Conservation (phyloP, 371 early-diverging fungal species). For the Entomophthora muscae region DNA sequence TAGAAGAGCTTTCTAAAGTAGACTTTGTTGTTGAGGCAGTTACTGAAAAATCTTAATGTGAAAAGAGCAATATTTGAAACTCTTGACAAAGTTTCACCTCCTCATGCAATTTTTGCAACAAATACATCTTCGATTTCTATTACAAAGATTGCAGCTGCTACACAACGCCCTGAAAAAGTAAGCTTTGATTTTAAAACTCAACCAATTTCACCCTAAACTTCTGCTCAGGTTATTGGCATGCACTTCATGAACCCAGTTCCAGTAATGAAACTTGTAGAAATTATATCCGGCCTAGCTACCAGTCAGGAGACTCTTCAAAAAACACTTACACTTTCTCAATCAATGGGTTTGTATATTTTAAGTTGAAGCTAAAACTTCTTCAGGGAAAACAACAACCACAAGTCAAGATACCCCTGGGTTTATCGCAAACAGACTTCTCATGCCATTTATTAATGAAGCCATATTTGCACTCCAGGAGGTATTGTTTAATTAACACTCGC, state of each 20-base stretch:
- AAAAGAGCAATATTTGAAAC: slow-evolving; percentile 70
- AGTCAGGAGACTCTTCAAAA: slow-evolving; percentile 37
- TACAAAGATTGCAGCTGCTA: slow-evolving; percentile 87
- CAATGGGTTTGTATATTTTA: slow-evolving; percentile 33
- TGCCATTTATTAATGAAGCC: slow-evolving; percentile 98
- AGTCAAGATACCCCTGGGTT: slow-evolving; percentile 90
- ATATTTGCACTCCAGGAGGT: slow-evolving; percentile 71
- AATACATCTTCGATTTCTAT: slow-evolving; percentile 92
- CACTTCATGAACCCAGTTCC: slow-evolving; percentile 94
- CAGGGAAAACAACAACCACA: slow-evolving; percentile 69
- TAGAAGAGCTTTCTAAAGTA: slow-evolving; percentile 33
- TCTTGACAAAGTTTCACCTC: slow-evolving; percentile 44
- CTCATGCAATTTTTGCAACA: slow-evolving; percentile 75
- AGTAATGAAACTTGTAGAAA: slow-evolving; percentile 94
- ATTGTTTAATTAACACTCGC: slow-evolving; percentile 11
- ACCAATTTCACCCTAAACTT: background rate
- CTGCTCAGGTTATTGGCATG: slow-evolving; percentile 60
- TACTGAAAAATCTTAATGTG: slow-evolving; percentile 73
- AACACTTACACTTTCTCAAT: slow-evolving; percentile 56
- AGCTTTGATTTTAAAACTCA: background rate
- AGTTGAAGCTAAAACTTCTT: background rate
- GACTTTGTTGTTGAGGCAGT: slow-evolving; percentile 93
- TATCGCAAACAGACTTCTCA: slow-evolving; percentile 89
- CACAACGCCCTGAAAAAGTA: slow-evolving; percentile 57
- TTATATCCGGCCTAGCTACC: slow-evolving; percentile 88